phyloP scores from a whole-genome alignment of 75 land plant genomes.

The Pinus taeda region DNA sequence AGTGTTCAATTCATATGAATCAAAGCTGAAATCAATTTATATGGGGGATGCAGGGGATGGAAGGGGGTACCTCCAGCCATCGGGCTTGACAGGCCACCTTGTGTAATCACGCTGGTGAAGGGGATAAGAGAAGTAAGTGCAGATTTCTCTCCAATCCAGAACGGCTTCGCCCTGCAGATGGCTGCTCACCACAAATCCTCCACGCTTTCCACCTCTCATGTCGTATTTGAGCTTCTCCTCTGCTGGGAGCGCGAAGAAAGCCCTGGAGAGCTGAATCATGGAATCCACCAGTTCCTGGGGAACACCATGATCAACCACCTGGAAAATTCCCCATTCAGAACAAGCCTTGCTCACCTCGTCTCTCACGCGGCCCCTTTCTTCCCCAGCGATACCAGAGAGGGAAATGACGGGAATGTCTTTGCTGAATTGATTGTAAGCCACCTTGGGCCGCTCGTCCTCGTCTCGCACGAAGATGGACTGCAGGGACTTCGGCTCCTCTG shows the following conservation, averaged over 20 bases:
- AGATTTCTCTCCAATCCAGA: slow-evolving; percentile 6
- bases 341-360: slow-evolving; percentile 11
- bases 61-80: slow-evolving; percentile 1
- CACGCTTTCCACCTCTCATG: slow-evolving; percentile 16
- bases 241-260: slow-evolving; percentile 17
- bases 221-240: slow-evolving; percentile 23
- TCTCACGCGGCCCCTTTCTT: slow-evolving; percentile 28
- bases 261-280: neutral
- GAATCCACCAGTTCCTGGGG: neutral
- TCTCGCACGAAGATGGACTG: slow-evolving; percentile 11
- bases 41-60: neutral
- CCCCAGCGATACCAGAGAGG: neutral
- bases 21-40: too few relatives aligned
- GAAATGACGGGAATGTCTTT: slow-evolving; percentile 15
- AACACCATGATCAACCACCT: slow-evolving; percentile 21
- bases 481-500: slow-evolving; percentile 29
- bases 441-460: slow-evolving; percentile 15
- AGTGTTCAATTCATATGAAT: neutral
- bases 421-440: slow-evolving; percentile 12
- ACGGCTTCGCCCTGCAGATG: slow-evolving; percentile 14
- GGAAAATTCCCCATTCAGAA: slow-evolving; percentile 26
- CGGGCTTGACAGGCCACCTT: neutral
- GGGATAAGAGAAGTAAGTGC: slow-evolving; percentile 4
- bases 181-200: slow-evolving; percentile 13
- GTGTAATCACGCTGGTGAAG: neutral